Evolutionary conservation across 73 alveolate genomes (phyloP), one percentile per base, ranked within the genome.

Genomic region (Blepharisma japonicum): DNA sequence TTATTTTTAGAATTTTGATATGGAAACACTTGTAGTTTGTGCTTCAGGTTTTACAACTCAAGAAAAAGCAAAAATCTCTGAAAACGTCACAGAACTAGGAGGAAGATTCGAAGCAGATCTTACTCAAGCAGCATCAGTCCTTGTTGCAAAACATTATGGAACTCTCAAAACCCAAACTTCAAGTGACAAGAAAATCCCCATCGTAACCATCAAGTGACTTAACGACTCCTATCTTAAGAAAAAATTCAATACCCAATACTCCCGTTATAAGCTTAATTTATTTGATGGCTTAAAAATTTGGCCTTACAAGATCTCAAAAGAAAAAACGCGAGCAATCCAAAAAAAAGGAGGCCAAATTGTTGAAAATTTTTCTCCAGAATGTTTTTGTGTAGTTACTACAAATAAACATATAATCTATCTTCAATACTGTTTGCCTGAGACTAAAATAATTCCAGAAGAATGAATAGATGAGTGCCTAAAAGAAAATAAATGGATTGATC

Each of bases 21-120:
- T 61, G 74, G 14, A 2, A 18, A 8, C 38, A 1, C 18, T 61
- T 14, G 74, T 61, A 20, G 47, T 61, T 20, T 61, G 74, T 39
- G 74, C 74, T 18, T 18, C 74, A 61, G 74, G 74, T n/a, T 61
- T 61, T 25, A 14, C 74, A 61, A n/a, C 74, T 20, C 23, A n/a
- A 20, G 74, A 61, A 61, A 61, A 61, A 61, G 18, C n/a, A 2
- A 39, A 9, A n/a, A 61, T 61, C 5, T n/a, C 14, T 4, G 11
- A 14, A 9, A 61, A 14, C 4, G 74, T 61, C 47, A 8, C 11
- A 14, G 74, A 61, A 25, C 23, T 61, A 0, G 74, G 74, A 25
- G 74, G 74, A 61, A 61, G 3, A 20, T 61, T 61, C 5, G 46
- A 18, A 14, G 74, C 14, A 8, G 74, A 61, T 48, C 74, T 61